Base-by-base conservation (phyloP, 2,329 filamentous ascomycete genomes). In the Exophiala calicioides region DNA sequence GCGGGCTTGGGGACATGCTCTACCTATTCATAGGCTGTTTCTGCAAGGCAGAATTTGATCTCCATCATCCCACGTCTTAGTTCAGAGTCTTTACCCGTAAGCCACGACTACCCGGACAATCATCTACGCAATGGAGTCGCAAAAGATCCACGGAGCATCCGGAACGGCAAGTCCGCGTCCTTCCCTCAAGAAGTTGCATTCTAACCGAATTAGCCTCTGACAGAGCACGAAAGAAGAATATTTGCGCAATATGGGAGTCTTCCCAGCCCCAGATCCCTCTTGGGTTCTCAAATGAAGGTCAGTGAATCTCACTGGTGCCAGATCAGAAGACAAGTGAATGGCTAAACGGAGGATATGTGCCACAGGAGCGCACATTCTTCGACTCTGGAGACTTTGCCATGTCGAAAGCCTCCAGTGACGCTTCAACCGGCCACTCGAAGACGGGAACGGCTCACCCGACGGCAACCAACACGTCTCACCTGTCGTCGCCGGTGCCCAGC, bases 291-390 rank as follows among this genome's bases (percentile, higher is more conserved):
- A 27, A 12, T 27, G 24, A 27, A 27, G 24, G 24, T 27, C 7
- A 27, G 24, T 27, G 7, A 27, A 7, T 27, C 7, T 27, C 24
- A 7, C 24, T 27, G 24, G 24, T n/a, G 24, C 12, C 12, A 7
- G 7, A 27, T 7, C 24, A 27, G 7, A 7, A 7, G 24, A 27
- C 24, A 27, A 12, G 7, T 12, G 24, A 27, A 12, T 7, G 7
- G 7, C 12, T 7, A 27, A 27, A 12, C 24, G 7, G 7, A 27
- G 7, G 7, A 27, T 7, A 7, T 27, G n/a, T n/a, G n/a, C 19
- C n/a, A 13, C 35, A 42, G 38, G 38, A 42, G 21, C 38, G 38
- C 26, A 42, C 31, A 32, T 42, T 42, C 38, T 42, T 42, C 24
- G 26, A 42, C 26, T 42, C 38, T 13, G 38, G 38, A 30, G 38